Evolutionary conservation across 2,329 filamentous ascomycete species (phyloP).

Genomic region (Pseudopithomyces chartarum): DNA sequence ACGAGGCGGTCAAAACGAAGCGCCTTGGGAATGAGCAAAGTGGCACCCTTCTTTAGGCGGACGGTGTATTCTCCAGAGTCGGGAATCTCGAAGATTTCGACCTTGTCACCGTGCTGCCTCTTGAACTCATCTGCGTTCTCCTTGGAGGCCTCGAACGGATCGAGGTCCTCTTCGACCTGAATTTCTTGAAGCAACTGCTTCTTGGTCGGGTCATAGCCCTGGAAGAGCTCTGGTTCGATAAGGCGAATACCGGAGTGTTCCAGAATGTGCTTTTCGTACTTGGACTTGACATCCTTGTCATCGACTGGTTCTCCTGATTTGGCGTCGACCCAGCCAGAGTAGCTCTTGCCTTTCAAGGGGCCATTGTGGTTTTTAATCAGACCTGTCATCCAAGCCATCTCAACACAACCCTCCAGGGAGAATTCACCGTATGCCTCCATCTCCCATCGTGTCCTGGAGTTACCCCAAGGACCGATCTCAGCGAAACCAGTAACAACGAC

Average conservation of each 20-base stretch:
- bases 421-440: conserved; percentile 98
- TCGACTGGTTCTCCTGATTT: conserved; percentile 96
- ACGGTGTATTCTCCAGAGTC: conserved; percentile 95
- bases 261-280: conserved; percentile 96
- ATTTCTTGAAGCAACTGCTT: conserved; percentile 98
- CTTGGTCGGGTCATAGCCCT: conserved; percentile 96
- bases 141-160: conserved; percentile 96
- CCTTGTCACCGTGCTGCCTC: conserved; percentile 95
- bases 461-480: conserved; percentile 97
- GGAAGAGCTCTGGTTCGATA: conserved; percentile 96
- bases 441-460: conserved; percentile 97
- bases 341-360: conserved; percentile 91
- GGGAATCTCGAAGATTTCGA: conserved; percentile 93
- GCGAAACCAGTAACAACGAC: conserved; percentile 97
- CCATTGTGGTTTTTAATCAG: conserved; percentile 99
- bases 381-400: conserved; percentile 99
- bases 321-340: conserved; percentile 94
- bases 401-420: conserved; percentile 94
- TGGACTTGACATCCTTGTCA: conserved; percentile 95
- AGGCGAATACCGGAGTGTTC: conserved; percentile 97
- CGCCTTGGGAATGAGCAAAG: conserved; percentile 94
- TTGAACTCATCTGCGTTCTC: conserved; percentile 98
- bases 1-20: conserved; percentile 96
- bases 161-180: conserved; percentile 94
- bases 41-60: conserved; percentile 92